Percentiles rank a stretch among this genome's conserved stretches.
Evolutionary conservation across 2,329 filamentous ascomycete species (phyloP).

Genomic region (Daldinia sp.): DNA sequence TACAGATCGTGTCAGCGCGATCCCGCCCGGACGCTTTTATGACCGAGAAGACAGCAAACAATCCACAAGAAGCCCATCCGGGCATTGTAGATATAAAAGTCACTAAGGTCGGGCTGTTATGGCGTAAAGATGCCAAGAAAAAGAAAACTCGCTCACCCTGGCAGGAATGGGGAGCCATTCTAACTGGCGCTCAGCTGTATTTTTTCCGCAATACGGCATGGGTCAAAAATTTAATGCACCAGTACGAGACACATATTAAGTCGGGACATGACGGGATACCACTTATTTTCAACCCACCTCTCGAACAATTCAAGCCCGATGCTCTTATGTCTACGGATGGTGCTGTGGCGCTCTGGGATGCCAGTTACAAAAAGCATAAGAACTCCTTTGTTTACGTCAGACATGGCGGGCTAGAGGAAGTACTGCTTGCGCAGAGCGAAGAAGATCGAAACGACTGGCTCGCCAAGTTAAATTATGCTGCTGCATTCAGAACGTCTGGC

Average conservation of each 20-base stretch:
- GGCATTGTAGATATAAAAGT: constrained; percentile 98
- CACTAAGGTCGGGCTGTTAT: constrained; percentile 93
- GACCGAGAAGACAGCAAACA: constrained; percentile 84
- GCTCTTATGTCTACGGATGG: constrained; percentile 93
- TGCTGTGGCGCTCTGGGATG: constrained; percentile 87
- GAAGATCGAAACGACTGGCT: constrained; percentile 97
- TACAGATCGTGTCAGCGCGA: constrained; percentile 94
- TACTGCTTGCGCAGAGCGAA: constrained; percentile 90
- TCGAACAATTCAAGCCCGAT: constrained; percentile 94
- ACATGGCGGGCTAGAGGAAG: constrained; percentile 87
- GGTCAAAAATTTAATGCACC: constrained; percentile 90
- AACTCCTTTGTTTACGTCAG: constrained; percentile 92
- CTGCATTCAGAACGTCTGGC: constrained; percentile 90
- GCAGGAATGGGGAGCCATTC: constrained; percentile 98
- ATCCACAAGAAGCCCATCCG: constrained; percentile 86
- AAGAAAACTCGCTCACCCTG: constrained; percentile 95
- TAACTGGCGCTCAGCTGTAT: constrained; percentile 97
- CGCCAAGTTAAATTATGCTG: constrained; percentile 94
- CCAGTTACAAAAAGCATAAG: constrained; percentile 93
- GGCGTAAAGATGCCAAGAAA: constrained; percentile 94
- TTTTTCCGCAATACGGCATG: constrained; percentile 94
- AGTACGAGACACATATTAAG: constrained; percentile 85
- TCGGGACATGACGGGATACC: constrained; percentile 80
- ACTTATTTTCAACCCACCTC: constrained; percentile 88
- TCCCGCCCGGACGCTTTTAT: constrained; percentile 97